phyloP scores from a whole-genome alignment of 2,329 filamentous ascomycete genomes.

The Magnaporthiopsis incrustans region DNA sequence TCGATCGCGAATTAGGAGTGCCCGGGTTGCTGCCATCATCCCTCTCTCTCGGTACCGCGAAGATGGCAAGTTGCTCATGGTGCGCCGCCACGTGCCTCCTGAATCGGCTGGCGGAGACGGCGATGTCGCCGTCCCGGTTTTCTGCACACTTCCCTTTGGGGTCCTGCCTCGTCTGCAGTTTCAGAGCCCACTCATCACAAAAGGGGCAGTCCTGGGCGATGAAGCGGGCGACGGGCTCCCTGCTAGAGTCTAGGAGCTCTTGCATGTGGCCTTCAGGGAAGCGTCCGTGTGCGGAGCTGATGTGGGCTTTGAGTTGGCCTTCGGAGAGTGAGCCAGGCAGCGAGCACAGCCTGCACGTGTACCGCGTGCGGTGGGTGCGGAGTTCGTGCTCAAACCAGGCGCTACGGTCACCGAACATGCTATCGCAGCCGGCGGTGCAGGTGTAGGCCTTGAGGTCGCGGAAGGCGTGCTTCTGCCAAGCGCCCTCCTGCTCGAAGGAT shows the following conservation, averaged over 20 bases:
- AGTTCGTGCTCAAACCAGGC: constrained; percentile 5
- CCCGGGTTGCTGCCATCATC: background rate
- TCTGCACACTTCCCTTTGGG: background rate
- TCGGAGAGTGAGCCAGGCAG: background rate
- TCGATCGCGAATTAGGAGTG: no score
- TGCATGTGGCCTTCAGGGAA: background rate
- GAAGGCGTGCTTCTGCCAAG: background rate
- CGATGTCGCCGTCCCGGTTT: no score
- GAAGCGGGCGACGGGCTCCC: background rate
- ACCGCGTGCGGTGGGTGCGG: background rate
- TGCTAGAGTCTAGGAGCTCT: no score
- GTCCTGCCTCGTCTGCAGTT: background rate
- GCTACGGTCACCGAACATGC: constrained; percentile 1
- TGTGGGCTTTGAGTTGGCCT: background rate
- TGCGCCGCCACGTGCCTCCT: constrained; percentile 2
- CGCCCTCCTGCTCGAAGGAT: background rate
- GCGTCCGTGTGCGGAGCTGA: background rate
- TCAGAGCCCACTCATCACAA: constrained; percentile 1
- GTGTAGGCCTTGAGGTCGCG: constrained; percentile 3
- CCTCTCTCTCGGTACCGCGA: background rate
- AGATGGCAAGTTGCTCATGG: constrained; percentile 3
- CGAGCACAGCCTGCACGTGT: background rate
- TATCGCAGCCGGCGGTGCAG: constrained; percentile 1
- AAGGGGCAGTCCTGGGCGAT: background rate
- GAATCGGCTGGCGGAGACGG: background rate